Evolutionary conservation across 2,329 filamentous ascomycete genomes (phyloP).

Genomic region (Cladosporium sp.): DNA sequence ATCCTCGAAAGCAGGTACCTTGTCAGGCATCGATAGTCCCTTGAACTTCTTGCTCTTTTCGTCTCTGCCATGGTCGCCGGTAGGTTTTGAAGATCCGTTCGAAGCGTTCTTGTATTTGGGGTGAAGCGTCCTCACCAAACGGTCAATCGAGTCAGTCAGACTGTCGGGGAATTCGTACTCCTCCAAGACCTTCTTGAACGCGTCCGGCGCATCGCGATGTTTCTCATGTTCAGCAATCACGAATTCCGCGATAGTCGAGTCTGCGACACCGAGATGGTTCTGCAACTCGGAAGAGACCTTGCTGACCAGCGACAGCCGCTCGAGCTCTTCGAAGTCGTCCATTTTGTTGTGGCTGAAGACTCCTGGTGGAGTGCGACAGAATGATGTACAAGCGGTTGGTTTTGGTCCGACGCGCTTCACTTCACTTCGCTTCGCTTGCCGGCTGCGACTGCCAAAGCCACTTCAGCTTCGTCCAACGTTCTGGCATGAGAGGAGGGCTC

Average conservation of each 20-base stretch:
- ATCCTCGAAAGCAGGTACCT: constrained; percentile 50
- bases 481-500: too few species aligned
- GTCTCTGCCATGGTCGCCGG: constrained; percentile 45
- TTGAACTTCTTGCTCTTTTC: constrained; percentile 86
- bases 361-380: not conserved
- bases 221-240: constrained; percentile 85
- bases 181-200: constrained; percentile 70
- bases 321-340: constrained; percentile 88
- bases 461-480: not conserved
- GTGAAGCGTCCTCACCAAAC: constrained; percentile 82
- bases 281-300: constrained; percentile 92
- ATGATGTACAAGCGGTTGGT: not conserved
- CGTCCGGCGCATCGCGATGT: constrained; percentile 60
- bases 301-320: constrained; percentile 88
- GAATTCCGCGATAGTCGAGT: constrained; percentile 95
- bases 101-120: constrained; percentile 71
- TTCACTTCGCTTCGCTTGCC: constrained; percentile 1
- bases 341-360: constrained; percentile 45
- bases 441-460: not conserved
- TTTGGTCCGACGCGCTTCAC: not conserved
- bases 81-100: constrained; percentile 26
- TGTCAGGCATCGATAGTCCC: constrained; percentile 81
- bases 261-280: constrained; percentile 85
- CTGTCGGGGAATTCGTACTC: constrained; percentile 78
- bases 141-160: constrained; percentile 85